Evolutionary conservation across 1,139 yeast species (phyloP).

Genomic region (Yamadazyma sp.): DNA sequence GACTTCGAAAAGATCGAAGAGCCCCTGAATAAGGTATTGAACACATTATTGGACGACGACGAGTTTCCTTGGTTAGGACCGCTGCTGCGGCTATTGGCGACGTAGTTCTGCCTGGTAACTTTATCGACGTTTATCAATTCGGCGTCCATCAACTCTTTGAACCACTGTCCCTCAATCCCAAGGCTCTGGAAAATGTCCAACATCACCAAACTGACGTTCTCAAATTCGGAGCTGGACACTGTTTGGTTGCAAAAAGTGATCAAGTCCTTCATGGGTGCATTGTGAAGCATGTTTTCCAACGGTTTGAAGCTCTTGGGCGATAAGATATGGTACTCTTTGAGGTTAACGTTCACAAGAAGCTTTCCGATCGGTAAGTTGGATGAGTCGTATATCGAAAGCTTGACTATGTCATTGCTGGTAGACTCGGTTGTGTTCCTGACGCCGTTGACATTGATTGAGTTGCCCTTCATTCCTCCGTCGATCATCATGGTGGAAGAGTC

Average conservation of each 20-base stretch:
- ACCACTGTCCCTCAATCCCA: constrained; percentile 67
- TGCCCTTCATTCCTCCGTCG: constrained; percentile 26
- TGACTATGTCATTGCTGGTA: constrained; percentile 37
- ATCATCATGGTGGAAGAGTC: constrained; percentile 40
- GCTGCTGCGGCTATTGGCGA: constrained; percentile 16
- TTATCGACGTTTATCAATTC: constrained; percentile 57
- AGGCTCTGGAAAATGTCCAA: constrained; percentile 67
- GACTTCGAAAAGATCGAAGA: constrained; percentile 80
- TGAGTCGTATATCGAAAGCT: constrained; percentile 42
- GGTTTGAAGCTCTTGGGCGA: constrained; percentile 58
- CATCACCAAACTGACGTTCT: constrained; percentile 52
- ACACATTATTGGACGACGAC: constrained; percentile 43
- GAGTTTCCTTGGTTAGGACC: constrained; percentile 1
- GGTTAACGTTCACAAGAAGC: constrained; percentile 53
- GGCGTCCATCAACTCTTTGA: constrained; percentile 61
- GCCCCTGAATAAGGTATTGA: constrained; percentile 82
- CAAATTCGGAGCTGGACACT: constrained; percentile 50
- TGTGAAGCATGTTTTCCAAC: constrained; percentile 57
- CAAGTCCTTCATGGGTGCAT: constrained; percentile 52
- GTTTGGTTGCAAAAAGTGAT: constrained; percentile 46
- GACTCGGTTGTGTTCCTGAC: constrained; percentile 10
- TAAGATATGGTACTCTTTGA: constrained; percentile 59
- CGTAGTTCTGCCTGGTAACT: constrained; percentile 44
- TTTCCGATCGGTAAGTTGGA: constrained; percentile 55
- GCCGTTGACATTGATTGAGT: constrained; percentile 24